Base-by-base conservation (phyloP, 768 basidiomycete genomes). In the Dendrothele bispora region DNA sequence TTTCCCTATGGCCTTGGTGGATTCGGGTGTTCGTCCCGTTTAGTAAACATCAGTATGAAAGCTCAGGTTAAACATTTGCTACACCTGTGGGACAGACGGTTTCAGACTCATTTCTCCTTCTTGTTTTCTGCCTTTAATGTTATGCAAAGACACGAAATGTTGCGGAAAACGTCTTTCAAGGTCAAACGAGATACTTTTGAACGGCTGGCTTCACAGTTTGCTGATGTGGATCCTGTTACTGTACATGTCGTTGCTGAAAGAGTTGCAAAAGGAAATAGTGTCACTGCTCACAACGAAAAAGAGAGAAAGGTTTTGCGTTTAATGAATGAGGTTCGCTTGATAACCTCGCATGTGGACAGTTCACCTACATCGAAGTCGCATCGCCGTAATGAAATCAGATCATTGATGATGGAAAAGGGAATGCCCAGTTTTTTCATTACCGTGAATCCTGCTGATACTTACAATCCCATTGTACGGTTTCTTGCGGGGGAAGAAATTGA, bases 1-100 rank as follows among this genome's bases (percentile, higher is more conserved):
- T 75, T 66, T 56, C 74, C 73, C 0, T 75, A 65, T 54, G 71
- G 75, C 0, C 48, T 66, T 21, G 72, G 74, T 1, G 73, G 74
- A 1, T 68, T 72, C 50, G 67, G 75, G 43, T 57, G 76, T 49
- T 14, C 10, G 0, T 20, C 29, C 5, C 30, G 69, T 0, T 15
- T 1, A 1, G 24, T 21, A 0, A 5, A 39, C 2, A 6, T 75
- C 0, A 61, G 61, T 2, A 47, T 75, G 37, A 57, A 68, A 35
- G 34, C 46, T 0, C 72, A 76, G 21, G 56, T 66, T 0, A 59
- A 60, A 22, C 65, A 74, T 54, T 39, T 68, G 6, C 59, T 73
- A 6, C 43, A 30, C 15, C 24, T 72, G 1, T 6, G 35, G 1
- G 69, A 75, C 49, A 34, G 48, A 0, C 51, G 56, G 0, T 78